phyloP scores from a whole-genome alignment of 2,329 filamentous ascomycete species.

The Penicillium sp. region DNA sequence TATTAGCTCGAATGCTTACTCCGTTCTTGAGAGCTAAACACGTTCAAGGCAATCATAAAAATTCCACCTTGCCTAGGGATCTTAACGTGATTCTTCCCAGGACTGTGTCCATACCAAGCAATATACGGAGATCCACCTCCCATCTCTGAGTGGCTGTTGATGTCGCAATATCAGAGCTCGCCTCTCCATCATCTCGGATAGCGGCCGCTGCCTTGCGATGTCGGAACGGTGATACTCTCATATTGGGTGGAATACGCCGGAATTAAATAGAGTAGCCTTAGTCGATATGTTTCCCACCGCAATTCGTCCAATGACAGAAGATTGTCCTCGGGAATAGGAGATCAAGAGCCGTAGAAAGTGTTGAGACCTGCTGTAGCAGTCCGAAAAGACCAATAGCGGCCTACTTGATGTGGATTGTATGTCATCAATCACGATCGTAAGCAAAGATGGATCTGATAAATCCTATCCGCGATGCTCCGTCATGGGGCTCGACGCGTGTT shows the following conservation, averaged over 20 bases:
- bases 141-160: slow-evolving; percentile 8
- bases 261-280: not conserved
- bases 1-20: too few relatives aligned
- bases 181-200: not conserved
- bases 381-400: not conserved
- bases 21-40: too few relatives aligned
- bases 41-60: too few relatives aligned
- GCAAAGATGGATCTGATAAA: not conserved
- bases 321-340: not conserved
- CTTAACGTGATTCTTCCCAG: not conserved
- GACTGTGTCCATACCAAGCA: not conserved
- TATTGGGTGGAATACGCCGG: not conserved
- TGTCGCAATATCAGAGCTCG: slow-evolving; percentile 14
- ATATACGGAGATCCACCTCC: not conserved
- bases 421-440: not conserved
- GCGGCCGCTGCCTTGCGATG: not conserved
- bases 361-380: not conserved
- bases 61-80: too few relatives aligned
- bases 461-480: not conserved
- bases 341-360: not conserved
- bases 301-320: not conserved
- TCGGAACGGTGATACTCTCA: not conserved
- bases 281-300: not conserved
- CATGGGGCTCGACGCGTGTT: not conserved
- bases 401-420: not conserved